Evolutionary conservation across 106 monocot genomes (phyloP), one percentile per base, ranked within the genome.

Genomic region (Hemerocallis citrina): DNA sequence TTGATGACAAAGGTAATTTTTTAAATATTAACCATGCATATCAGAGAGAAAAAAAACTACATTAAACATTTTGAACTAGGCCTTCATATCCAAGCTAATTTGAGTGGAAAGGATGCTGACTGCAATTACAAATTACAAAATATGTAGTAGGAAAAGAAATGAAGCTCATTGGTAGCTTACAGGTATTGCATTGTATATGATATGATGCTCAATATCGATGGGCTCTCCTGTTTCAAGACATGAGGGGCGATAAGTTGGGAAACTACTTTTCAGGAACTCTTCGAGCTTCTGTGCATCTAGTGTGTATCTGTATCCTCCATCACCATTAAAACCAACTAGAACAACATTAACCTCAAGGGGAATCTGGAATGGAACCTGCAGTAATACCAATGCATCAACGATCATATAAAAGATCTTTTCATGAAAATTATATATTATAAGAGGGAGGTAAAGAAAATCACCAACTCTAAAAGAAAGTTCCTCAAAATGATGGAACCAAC

Each of bases 331-430:
- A 55, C 95, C 95, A 50, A 95, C 61, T 15, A 95, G 86, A 36
- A 95, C 90, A 52, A 90, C 57, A 59, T 90, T 95, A 4, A 87
- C 81, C 81, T 95, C 95, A 34, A 95, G 90, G 22, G 95, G 95
- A 16, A 90, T 90, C 70, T 95, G 90, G 72, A 95, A 95, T 35
- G 95, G 95, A n/a, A 95, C 94, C 93, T 94, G 76, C 73, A 79
- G 25, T 40, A 23, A 59, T 23, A 9, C 9, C 12, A 21, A 23
- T n/a, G 7, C 15, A 5, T 27, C 16, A 59, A 59, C 40, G 31
- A 31, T 54, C 31, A 0, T 29, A 4, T 30, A 31, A 30, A 15
- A 54, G 3, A 31, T 20, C n/a, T 30, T 4, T 30, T 4, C 0
- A 15, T 30, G 30, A 54, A 54, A 54, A 54, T 31, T n/a, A 31